These are phyloP conservation scores for Pichia paraexigua DNA, from an alignment of 805 yeast species.

Conservation along the genomic window DNA sequence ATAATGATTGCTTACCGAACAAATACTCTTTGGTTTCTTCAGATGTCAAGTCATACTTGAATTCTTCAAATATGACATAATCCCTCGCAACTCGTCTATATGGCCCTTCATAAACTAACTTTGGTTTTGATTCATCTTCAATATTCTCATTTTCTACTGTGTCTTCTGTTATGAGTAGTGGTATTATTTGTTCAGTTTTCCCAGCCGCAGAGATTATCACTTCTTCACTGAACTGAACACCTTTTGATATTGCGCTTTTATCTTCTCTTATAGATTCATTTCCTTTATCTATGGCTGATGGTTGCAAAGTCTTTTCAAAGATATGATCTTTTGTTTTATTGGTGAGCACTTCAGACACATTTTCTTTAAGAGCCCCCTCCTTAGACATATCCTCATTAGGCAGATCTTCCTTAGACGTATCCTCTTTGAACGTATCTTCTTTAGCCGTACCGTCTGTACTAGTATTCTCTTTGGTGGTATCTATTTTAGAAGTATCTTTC, in stretches of 20 bases:
- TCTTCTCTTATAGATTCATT: background rate
- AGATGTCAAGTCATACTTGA: constrained; percentile 25
- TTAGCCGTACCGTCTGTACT: background rate
- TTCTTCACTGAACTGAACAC: background rate
- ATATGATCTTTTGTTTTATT: background rate
- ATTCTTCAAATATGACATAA: constrained; percentile 45
- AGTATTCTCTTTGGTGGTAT: background rate
- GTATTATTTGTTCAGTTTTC: background rate
- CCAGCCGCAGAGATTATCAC: background rate
- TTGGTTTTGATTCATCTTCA: background rate
- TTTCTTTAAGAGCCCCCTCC: too few relatives aligned
- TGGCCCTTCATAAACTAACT: constrained; percentile 54
- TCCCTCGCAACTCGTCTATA: constrained; percentile 51
- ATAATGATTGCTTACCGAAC: constrained; percentile 54
- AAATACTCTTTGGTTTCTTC: constrained; percentile 33
- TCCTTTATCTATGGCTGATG: background rate
- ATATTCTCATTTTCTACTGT: background rate
- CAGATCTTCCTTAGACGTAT: background rate
- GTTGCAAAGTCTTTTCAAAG: background rate
- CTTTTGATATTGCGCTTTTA: background rate
- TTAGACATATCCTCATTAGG: background rate
- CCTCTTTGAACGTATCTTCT: background rate
- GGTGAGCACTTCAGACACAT: background rate
- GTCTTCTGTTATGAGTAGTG: background rate
- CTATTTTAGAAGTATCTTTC: background rate